Evolutionary conservation across 1,284 basidiomycete genomes (phyloP).

Genomic region (Ustilago shanxiensis): DNA sequence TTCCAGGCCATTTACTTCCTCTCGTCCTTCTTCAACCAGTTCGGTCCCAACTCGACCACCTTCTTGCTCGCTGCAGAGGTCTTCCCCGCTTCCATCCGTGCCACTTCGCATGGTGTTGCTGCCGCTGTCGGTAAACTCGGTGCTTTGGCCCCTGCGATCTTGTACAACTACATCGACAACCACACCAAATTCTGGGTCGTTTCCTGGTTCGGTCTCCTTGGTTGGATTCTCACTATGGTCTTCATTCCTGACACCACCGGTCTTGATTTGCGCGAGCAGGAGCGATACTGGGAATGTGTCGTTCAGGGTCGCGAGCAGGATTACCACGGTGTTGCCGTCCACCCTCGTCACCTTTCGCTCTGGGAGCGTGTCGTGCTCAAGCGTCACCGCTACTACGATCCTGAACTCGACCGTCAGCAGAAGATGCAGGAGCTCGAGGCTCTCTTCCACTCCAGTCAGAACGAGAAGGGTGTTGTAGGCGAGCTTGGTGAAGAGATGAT

Average conservation of each 20-base stretch:
- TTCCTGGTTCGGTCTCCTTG: slow-evolving; percentile 74
- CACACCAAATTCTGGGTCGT: slow-evolving; percentile 74
- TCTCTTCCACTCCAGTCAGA: slow-evolving; percentile 67
- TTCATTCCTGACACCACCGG: slow-evolving; percentile 75
- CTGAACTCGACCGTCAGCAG: slow-evolving; percentile 72
- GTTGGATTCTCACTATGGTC: slow-evolving; percentile 72
- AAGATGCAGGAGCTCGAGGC: slow-evolving; percentile 73
- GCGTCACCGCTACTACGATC: slow-evolving; percentile 73
- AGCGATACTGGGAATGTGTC: slow-evolving; percentile 74
- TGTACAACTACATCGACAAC: slow-evolving; percentile 71
- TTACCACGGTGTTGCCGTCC: slow-evolving; percentile 75
- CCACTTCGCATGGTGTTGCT: slow-evolving; percentile 70
- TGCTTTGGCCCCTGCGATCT: slow-evolving; percentile 69
- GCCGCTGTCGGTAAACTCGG: slow-evolving; percentile 71
- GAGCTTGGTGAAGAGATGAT: slow-evolving; percentile 44
- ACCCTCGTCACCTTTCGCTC: slow-evolving; percentile 73
- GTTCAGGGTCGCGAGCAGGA: slow-evolving; percentile 72
- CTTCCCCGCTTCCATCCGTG: slow-evolving; percentile 70
- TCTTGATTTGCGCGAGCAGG: slow-evolving; percentile 74
- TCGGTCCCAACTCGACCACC: slow-evolving; percentile 73
- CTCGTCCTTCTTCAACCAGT: slow-evolving; percentile 74
- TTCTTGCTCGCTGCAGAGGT: slow-evolving; percentile 71
- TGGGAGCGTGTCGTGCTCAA: slow-evolving; percentile 73
- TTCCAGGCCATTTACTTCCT: slow-evolving; percentile 74
- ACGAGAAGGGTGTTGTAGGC: slow-evolving; percentile 39